Conservation (phyloP, 1,139 yeast genomes). For the Torulaspora pretoriensis region DNA sequence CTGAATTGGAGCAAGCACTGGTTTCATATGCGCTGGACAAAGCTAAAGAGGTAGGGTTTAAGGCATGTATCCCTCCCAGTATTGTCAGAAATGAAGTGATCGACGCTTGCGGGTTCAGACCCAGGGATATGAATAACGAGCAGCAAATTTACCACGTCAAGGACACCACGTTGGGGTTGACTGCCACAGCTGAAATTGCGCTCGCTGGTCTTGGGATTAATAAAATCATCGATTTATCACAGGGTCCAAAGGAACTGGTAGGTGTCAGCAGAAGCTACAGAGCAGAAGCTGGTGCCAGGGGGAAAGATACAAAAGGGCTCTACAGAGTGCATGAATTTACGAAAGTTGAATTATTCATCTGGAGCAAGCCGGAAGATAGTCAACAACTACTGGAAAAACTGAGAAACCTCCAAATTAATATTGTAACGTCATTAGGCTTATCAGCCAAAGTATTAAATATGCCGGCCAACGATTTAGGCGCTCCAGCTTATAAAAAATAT, state of each 20-base stretch:
- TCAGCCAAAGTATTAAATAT: slow-evolving; percentile 78
- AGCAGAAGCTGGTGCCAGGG: slow-evolving; percentile 98
- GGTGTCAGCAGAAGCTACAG: slow-evolving; percentile 87
- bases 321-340: slow-evolving; percentile 97
- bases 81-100: slow-evolving; percentile 75
- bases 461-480: slow-evolving; percentile 89
- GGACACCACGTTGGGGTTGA: slow-evolving; percentile 54
- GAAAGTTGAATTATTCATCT: slow-evolving; percentile 89
- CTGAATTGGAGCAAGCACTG: slow-evolving; percentile 82
- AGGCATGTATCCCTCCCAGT: slow-evolving; percentile 76
- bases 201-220: slow-evolving; percentile 69
- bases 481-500: slow-evolving; percentile 87
- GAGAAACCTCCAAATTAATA: slow-evolving; percentile 57
- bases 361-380: slow-evolving; percentile 53
- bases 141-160: slow-evolving; percentile 72
- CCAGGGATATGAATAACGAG: slow-evolving; percentile 84
- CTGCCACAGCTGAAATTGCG: slow-evolving; percentile 96
- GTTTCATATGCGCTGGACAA: slow-evolving; percentile 68
- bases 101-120: slow-evolving; percentile 91
- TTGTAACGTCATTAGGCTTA: slow-evolving; percentile 66
- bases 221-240: slow-evolving; percentile 36
- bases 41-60: slow-evolving; percentile 67
- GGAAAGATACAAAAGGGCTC: slow-evolving; percentile 85
- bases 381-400: slow-evolving; percentile 54
- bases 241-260: slow-evolving; percentile 48